Evolutionary conservation across 768 basidiomycete species (phyloP).

Genomic region (Mycena amicta): DNA sequence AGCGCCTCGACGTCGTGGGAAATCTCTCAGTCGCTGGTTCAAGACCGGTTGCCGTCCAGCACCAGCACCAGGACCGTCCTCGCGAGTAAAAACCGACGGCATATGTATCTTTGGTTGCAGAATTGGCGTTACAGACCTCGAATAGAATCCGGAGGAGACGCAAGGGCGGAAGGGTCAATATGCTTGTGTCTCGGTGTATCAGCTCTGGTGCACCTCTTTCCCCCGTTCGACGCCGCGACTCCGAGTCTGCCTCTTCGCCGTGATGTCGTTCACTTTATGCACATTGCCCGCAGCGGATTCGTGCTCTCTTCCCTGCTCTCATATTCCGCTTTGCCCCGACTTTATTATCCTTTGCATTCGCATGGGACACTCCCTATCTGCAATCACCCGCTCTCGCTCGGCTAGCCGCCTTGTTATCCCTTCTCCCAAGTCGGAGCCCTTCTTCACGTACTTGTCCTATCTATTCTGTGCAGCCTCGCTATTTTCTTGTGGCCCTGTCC

Average conservation of each 20-base stretch:
- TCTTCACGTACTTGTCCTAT: conserved; percentile 86
- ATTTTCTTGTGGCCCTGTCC: conserved; percentile 56
- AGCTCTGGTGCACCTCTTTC: conserved; percentile 3
- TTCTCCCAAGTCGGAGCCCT: conserved; percentile 85
- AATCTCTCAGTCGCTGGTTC: too few relatives aligned
- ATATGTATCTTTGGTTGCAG: too few relatives aligned
- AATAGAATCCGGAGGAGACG: too few relatives aligned
- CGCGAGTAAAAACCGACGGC: too few relatives aligned
- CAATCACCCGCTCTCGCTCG: conserved; percentile 59
- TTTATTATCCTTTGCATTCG: conserved; percentile 34
- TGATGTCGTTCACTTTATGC: conserved; percentile 84
- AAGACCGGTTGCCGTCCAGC: too few relatives aligned
- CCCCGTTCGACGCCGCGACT: conserved; percentile 32
- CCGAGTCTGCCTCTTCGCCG: conserved; percentile 64
- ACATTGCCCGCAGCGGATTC: conserved; percentile 61
- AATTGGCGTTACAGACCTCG: too few relatives aligned
- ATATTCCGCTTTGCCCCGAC: conserved; percentile 33
- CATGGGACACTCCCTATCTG: conserved; percentile 52
- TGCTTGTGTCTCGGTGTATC: too few relatives aligned
- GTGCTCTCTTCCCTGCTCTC: conserved; percentile 72
- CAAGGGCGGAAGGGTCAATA: too few relatives aligned
- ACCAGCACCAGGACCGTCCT: too few relatives aligned
- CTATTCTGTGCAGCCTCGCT: conserved; percentile 49
- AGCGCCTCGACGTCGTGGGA: too few relatives aligned
- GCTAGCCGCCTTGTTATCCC: conserved; percentile 65